phyloP scores from a whole-genome alignment of 2,329 filamentous ascomycete species.

The Fusarium foetens region DNA sequence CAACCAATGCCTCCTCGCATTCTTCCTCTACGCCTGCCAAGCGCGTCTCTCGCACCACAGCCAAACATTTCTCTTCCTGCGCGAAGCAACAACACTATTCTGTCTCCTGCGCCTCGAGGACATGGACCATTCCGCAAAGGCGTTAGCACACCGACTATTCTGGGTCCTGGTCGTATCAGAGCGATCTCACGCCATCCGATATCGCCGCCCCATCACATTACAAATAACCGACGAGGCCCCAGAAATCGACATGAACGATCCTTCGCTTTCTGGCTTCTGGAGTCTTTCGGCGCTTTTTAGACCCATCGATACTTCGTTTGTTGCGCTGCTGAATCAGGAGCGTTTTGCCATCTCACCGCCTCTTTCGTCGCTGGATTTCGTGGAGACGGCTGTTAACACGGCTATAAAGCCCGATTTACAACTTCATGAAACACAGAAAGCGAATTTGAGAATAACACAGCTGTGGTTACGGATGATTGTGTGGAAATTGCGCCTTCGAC shows the following conservation, averaged over 20 bases:
- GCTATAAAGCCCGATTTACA: constrained; percentile 48
- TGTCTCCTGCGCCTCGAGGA: constrained; percentile 48
- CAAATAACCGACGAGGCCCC: constrained; percentile 54
- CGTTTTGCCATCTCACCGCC: constrained; percentile 46
- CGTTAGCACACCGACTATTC: constrained; percentile 52
- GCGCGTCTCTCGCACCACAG: constrained; percentile 55
- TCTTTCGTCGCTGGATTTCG: constrained; percentile 47
- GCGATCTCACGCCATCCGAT: constrained; percentile 57
- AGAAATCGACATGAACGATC: constrained; percentile 44
- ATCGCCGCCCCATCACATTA: constrained; percentile 56
- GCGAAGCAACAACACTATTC: constrained; percentile 57
- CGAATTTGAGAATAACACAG: constrained; percentile 57
- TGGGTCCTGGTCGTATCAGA: constrained; percentile 58
- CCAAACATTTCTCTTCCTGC: constrained; percentile 55
- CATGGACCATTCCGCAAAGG: constrained; percentile 36
- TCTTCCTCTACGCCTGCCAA: constrained; percentile 59
- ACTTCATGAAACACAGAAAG: constrained; percentile 57
- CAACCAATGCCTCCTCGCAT: constrained; percentile 54
- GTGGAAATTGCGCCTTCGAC: constrained; percentile 57
- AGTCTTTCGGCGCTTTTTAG: constrained; percentile 54
- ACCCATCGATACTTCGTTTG: constrained; percentile 55
- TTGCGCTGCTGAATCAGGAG: constrained; percentile 55
- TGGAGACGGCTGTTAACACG: constrained; percentile 51
- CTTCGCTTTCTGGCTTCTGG: constrained; percentile 52
- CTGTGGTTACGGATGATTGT: constrained; percentile 58